Conservation (phyloP, 148 eudicot species). For the Spergularia marina region DNA sequence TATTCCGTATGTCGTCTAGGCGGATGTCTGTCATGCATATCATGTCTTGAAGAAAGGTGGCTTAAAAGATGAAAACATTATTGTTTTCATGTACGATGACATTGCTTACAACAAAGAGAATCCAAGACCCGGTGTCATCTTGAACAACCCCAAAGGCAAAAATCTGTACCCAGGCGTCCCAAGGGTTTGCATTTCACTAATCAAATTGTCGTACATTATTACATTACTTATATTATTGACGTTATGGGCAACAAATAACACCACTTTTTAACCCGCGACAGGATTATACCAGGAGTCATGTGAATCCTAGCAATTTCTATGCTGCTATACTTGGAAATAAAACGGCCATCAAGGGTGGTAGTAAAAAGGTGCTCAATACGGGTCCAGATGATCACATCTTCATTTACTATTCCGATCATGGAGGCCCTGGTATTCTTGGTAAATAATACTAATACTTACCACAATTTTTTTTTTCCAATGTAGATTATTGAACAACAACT, state of each 20-base stretch:
- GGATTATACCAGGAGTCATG: constrained; percentile 34
- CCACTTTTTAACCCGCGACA: not conserved
- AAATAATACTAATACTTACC: not conserved
- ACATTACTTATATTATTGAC: too few species aligned
- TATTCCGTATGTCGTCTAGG: constrained; percentile 26
- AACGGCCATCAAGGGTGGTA: constrained; percentile 29
- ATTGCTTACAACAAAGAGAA: constrained; percentile 37
- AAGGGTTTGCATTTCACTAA: constrained; percentile 18
- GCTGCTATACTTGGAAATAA: constrained; percentile 33
- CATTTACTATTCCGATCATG: constrained; percentile 38
- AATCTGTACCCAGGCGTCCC: constrained; percentile 35
- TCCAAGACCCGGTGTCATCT: constrained; percentile 34
- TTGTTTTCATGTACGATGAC: constrained; percentile 60
- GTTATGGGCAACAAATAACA: not conserved
- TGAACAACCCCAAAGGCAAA: constrained; percentile 29
- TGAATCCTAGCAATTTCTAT: constrained; percentile 18
- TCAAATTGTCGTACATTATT: too few species aligned
- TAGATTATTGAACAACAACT: too few species aligned
- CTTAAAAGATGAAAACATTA: constrained; percentile 48
- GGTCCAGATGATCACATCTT: constrained; percentile 37
- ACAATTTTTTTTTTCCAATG: too few species aligned
- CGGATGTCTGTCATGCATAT: constrained; percentile 55
- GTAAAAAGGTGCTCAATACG: constrained; percentile 32
- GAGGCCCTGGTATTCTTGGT: constrained; percentile 35
- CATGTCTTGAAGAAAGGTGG: constrained; percentile 50